Conservation (phyloP, 805 yeast species). For the Yarrowia divulgata region DNA sequence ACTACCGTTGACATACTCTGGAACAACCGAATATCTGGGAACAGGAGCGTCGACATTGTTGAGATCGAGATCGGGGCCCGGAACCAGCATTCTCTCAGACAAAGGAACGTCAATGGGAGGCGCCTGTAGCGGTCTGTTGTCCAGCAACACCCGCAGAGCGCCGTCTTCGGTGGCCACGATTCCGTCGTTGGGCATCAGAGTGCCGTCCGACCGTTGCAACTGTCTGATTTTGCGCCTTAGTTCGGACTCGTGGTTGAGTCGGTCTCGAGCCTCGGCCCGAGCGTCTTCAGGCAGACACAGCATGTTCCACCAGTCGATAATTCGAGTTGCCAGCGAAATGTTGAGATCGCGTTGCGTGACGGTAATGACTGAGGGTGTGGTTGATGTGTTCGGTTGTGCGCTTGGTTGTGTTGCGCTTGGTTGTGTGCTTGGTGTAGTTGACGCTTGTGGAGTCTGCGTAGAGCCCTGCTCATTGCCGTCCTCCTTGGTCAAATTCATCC, state of each 20-base stretch:
- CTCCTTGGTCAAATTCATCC: constrained; percentile 1
- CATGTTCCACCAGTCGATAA: constrained; percentile 40
- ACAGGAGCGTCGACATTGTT: constrained; percentile 20
- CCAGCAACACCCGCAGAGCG: constrained; percentile 29
- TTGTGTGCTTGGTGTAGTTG: background rate
- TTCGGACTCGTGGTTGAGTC: constrained; percentile 33
- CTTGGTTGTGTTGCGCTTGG: no score
- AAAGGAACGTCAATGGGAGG: constrained; percentile 32
- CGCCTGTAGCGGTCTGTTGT: constrained; percentile 31
- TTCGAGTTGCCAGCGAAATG: constrained; percentile 19
- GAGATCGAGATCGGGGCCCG: constrained; percentile 17
- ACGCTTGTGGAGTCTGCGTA: background rate
- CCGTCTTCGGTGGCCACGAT: constrained; percentile 32
- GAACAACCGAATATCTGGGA: constrained; percentile 6
- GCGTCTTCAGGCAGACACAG: constrained; percentile 32
- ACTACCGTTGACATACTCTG: background rate
- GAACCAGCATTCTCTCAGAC: constrained; percentile 20
- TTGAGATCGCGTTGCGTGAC: constrained; percentile 28
- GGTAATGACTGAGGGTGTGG: constrained; percentile 3
- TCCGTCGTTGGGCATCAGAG: constrained; percentile 24
- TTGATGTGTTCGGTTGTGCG: no score
- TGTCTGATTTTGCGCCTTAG: constrained; percentile 20
- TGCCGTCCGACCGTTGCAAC: constrained; percentile 10
- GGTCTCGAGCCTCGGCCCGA: constrained; percentile 19
- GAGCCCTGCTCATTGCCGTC: background rate